Base-by-base conservation (phyloP, 164 flowering plant species). In the Magnolia sinica region DNA sequence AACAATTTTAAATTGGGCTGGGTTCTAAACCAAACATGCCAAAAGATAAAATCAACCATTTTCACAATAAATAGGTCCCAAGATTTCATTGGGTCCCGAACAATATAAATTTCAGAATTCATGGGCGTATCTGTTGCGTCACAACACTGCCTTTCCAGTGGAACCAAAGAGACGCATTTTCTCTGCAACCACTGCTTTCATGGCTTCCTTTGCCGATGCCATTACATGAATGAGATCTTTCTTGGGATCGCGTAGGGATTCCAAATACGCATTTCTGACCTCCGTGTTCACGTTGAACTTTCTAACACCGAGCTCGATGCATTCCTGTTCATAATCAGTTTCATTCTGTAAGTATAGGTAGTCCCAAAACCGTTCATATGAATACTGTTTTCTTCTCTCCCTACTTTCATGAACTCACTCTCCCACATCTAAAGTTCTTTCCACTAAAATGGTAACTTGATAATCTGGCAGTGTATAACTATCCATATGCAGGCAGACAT, bases 271-370 rank as follows among this genome's bases (percentile, higher is more conserved):
- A 77, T 86, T 88, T 31, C 99, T 83, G 23, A 96, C 96, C 82
- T 96, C 99, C 2, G 99, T 96, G 82, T 96, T 96, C 66, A 94
- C 98, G 22, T 96, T 96, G 89, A 96, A 94, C 85, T 96, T 96
- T 76, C 87, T 89, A 70, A 96, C 90, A 2, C 99, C 99, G 1
- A 72, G 87, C 68, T 85, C 83, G 50, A 94, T 93, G 80, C 99
- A 93, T 78, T 80, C 93, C 99, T 96, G 89, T 81, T 67, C 71
- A 68, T 1, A 29, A 31, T 27, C 45, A 68, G 71, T 7, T n/a
- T 64, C 19, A 16, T 55, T 11, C 16, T 16, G 18, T 55, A 9
- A 55, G 61, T 11, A 55, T 16, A 16, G 16, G 3, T 55, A 16
- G 19, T 55, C 45, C 45, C 61, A 55, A 7, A 55, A 55, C 13